A percentile compares a stretch with the other conserved stretches of the same genome.
Conservation (phyloP, 2,329 filamentous ascomycete genomes). For the Cladosporium cucumerinum region DNA sequence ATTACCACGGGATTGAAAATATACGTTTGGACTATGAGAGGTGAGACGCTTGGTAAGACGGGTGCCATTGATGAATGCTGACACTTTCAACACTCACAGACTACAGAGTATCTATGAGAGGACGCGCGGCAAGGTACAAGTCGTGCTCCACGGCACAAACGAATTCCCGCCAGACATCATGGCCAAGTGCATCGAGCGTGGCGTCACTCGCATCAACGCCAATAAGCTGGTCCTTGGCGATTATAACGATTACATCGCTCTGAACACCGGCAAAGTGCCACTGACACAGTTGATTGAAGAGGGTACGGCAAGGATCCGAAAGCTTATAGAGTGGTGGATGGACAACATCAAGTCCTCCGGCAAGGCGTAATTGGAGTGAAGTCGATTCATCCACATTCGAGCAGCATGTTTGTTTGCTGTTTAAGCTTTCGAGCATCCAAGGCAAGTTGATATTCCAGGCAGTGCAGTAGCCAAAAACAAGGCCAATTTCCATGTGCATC, state of each 20-base stretch:
- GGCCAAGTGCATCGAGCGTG: constrained; percentile 52
- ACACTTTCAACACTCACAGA: constrained; percentile 17
- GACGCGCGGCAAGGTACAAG: constrained; percentile 47
- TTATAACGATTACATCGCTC: constrained; percentile 46
- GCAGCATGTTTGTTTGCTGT: background rate
- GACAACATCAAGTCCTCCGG: constrained; percentile 46
- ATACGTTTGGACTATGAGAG: constrained; percentile 58
- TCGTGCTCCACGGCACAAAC: constrained; percentile 59
- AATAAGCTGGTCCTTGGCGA: constrained; percentile 56
- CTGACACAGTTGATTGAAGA: constrained; percentile 55
- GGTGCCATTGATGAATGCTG: background rate
- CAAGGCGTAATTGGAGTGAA: constrained; percentile 26
- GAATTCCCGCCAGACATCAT: constrained; percentile 55
- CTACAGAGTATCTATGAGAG: constrained; percentile 49
- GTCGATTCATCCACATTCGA: background rate
- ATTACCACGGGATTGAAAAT: constrained; percentile 67
- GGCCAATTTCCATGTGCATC: background rate
- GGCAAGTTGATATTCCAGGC: background rate
- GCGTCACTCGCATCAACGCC: constrained; percentile 57
- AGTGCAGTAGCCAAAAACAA: background rate
- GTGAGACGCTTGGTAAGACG: constrained; percentile 18
- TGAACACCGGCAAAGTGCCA: constrained; percentile 50
- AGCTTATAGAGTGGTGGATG: constrained; percentile 55
- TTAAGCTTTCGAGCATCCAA: background rate
- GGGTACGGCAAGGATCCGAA: constrained; percentile 54